Evolutionary conservation across 495 filamentous ascomycete species (phyloP).

Genomic region (Evernia prunastri): DNA sequence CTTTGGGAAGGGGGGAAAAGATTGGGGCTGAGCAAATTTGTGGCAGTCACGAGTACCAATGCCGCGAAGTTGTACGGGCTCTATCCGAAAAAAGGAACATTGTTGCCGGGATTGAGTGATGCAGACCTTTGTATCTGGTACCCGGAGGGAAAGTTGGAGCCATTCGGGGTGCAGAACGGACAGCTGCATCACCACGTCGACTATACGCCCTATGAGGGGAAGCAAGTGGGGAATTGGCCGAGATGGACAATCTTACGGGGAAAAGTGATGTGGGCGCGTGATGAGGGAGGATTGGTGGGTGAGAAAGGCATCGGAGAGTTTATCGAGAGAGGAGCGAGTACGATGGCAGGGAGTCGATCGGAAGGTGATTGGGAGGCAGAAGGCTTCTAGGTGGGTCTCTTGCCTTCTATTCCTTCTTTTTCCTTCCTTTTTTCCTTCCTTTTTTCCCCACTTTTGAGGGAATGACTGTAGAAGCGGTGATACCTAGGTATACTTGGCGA

Average conservation of each 20-base stretch:
- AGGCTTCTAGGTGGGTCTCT: constrained; percentile 2
- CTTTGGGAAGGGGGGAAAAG: neutral
- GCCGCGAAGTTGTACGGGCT: constrained; percentile 5
- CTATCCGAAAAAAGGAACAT: constrained; percentile 1
- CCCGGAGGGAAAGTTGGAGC: constrained; percentile 6
- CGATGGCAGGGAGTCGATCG: constrained; percentile 27
- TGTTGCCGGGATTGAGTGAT: constrained; percentile 8
- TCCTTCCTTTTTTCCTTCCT: no score
- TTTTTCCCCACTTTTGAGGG: no score
- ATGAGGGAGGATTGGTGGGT: constrained; percentile 44
- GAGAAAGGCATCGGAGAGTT: constrained; percentile 48
- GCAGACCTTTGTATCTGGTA: constrained; percentile 10
- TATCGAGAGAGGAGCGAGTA: constrained; percentile 43
- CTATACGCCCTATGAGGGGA: constrained; percentile 57
- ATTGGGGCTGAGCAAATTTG: constrained; percentile 1
- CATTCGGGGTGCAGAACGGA: constrained; percentile 41
- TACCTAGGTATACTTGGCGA: no score
- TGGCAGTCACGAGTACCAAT: constrained; percentile 6
- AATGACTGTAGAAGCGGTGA: no score
- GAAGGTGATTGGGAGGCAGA: constrained; percentile 11
- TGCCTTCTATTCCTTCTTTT: neutral
- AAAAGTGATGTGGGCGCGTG: constrained; percentile 46
- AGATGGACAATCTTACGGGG: constrained; percentile 54
- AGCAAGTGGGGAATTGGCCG: constrained; percentile 51
- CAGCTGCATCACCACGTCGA: constrained; percentile 55